phyloP scores from a whole-genome alignment of 345 rosid species.

The Linum lewisii region DNA sequence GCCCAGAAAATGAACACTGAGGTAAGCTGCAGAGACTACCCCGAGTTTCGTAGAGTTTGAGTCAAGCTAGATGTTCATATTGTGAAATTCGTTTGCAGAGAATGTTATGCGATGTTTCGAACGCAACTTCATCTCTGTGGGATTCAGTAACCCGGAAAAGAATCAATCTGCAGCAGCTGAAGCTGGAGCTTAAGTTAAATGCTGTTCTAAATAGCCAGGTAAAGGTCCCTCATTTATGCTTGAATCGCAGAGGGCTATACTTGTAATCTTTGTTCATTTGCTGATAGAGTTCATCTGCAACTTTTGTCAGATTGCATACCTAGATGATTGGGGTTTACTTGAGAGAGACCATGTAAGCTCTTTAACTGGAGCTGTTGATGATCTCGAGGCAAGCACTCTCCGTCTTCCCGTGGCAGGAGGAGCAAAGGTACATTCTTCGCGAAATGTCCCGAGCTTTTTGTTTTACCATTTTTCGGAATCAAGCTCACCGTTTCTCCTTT shows the following conservation, averaged over 20 bases:
- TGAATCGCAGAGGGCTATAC: too few relatives aligned
- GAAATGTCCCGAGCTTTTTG: neutral
- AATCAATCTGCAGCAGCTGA: slow-evolving; percentile 55
- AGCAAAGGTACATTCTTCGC: slow-evolving; percentile 46
- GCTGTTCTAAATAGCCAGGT: slow-evolving; percentile 67
- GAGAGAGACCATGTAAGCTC: slow-evolving; percentile 72
- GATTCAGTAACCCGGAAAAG: slow-evolving; percentile 60
- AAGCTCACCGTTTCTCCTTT: neutral
- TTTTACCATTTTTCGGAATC: neutral
- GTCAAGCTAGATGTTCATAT: neutral
- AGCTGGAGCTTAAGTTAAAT: slow-evolving; percentile 66
- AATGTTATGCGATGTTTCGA: slow-evolving; percentile 65
- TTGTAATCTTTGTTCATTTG: slow-evolving; percentile 13
- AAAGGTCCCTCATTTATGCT: slow-evolving; percentile 19
- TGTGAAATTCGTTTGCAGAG: slow-evolving; percentile 37
- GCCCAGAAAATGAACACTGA: slow-evolving; percentile 61
- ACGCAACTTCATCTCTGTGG: slow-evolving; percentile 44
- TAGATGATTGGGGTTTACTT: slow-evolving; percentile 77
- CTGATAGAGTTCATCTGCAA: slow-evolving; percentile 17
- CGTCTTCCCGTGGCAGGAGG: slow-evolving; percentile 87
- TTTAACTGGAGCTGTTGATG: slow-evolving; percentile 71
- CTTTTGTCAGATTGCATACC: slow-evolving; percentile 49
- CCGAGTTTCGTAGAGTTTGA: slow-evolving; percentile 12
- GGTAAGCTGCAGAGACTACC: slow-evolving; percentile 28
- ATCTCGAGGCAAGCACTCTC: slow-evolving; percentile 83